These are phyloP conservation scores for Clathrospora elynae DNA, from an alignment of 2,329 filamentous ascomycete species.

Conservation along the genomic window DNA sequence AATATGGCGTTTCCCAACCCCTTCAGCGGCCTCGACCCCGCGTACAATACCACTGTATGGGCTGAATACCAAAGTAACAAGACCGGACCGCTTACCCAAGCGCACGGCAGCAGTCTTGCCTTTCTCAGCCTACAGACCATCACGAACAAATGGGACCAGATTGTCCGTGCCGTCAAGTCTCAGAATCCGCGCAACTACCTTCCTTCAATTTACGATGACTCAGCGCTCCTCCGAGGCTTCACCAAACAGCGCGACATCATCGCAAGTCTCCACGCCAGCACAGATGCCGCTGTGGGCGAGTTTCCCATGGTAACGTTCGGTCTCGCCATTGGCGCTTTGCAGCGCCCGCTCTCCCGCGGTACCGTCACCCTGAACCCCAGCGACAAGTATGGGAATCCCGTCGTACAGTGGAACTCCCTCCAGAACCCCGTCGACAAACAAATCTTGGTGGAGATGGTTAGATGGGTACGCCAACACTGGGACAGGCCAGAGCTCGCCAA, in stretches of 20 bases:
- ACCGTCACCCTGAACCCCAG: conserved; percentile 46
- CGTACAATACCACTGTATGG: conserved; percentile 33
- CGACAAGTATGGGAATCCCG: conserved; percentile 38
- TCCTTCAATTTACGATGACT: conserved; percentile 25
- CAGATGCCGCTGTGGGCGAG: conserved; percentile 41
- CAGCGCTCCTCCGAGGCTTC: conserved; percentile 27
- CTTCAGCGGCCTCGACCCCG: conserved; percentile 26
- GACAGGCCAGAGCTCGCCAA: conserved; percentile 36
- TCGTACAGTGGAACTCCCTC: conserved; percentile 43
- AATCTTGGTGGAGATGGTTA: conserved; percentile 44
- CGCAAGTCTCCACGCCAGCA: conserved; percentile 22
- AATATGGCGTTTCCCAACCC: conserved; percentile 29
- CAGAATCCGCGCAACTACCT: conserved; percentile 27
- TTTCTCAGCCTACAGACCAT: conserved; percentile 28
- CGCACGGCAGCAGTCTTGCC: conserved; percentile 30
- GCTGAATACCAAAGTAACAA: conserved; percentile 32
- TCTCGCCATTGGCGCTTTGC: conserved; percentile 25
- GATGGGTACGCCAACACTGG: conserved; percentile 46
- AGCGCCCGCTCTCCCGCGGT: conserved; percentile 42
- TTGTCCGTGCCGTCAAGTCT: conserved; percentile 22
- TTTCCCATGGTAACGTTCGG: conserved; percentile 36
- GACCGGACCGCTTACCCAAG: conserved; percentile 37
- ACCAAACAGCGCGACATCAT: conserved; percentile 34
- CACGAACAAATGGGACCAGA: conserved; percentile 21
- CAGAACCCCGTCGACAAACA: conserved; percentile 46